Percentiles rank a stretch among this genome's conserved stretches.
phyloP scores from a whole-genome alignment of 192 early-diverging fungal genomes.

The Umbelopsis isabellina region DNA sequence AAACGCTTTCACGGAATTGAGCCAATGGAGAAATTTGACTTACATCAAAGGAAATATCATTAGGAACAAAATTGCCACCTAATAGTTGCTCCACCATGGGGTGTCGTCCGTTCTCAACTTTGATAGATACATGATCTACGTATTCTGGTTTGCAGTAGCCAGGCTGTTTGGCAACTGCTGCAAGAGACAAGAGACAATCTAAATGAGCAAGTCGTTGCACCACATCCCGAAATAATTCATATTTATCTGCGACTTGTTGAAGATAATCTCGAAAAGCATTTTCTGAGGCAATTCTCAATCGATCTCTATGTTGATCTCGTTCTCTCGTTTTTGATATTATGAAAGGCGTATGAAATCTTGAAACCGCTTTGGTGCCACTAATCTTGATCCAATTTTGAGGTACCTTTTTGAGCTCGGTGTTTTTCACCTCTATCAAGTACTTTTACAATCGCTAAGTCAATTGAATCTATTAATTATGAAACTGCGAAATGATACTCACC shows the following conservation, averaged over 20 bases:
- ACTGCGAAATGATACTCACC: constrained; percentile 13
- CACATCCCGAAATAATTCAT: constrained; percentile 60
- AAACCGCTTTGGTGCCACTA: constrained; percentile 64
- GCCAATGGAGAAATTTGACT: constrained; percentile 26
- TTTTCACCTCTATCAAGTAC: constrained; percentile 77
- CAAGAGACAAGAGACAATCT: constrained; percentile 71
- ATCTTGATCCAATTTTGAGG: constrained; percentile 78
- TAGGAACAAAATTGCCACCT: constrained; percentile 56
- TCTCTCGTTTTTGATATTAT: constrained; percentile 57
- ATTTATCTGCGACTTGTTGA: constrained; percentile 58
- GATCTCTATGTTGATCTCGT: constrained; percentile 58
- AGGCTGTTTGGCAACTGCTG: constrained; percentile 52
- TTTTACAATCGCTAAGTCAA: constrained; percentile 2
- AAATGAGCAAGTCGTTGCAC: constrained; percentile 58
- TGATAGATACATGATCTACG: constrained; percentile 45
- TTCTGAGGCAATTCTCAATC: constrained; percentile 57
- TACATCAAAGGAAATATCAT: constrained; percentile 57
- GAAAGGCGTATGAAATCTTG: constrained; percentile 69
- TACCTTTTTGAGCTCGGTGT: constrained; percentile 53
- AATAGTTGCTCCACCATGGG: constrained; percentile 68
- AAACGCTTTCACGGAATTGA: not conserved
- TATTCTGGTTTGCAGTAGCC: constrained; percentile 66
- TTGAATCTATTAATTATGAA: not conserved
- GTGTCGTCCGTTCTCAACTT: constrained; percentile 68
- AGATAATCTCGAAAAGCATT: constrained; percentile 57